Evolutionary conservation across 768 basidiomycete genomes (phyloP).

Genomic region (Plicaturopsis crispa): DNA sequence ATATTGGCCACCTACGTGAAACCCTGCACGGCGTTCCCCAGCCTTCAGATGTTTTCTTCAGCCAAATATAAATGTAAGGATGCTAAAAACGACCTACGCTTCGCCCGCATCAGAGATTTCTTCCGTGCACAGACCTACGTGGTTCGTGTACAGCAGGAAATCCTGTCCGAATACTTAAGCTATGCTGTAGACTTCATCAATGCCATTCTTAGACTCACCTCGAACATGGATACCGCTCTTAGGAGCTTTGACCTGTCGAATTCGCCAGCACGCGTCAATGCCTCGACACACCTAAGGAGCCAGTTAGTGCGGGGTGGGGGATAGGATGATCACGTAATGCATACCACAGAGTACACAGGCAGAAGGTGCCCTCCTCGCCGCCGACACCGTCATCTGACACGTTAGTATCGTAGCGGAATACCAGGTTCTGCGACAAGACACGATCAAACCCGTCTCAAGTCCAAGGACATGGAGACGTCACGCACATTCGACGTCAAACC

Average conservation of each 20-base stretch:
- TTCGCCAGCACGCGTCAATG: conserved; percentile 80
- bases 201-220: conserved; percentile 37
- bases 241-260: conserved; percentile 60
- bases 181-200: not conserved
- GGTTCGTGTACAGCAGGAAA: conserved; percentile 78
- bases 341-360: conserved; percentile 78
- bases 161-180: conserved; percentile 32
- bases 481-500: conserved; percentile 83
- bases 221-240: conserved; percentile 81
- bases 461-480: conserved; percentile 3
- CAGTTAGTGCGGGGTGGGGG: not conserved
- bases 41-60: conserved; percentile 27
- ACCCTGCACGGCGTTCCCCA: conserved; percentile 85
- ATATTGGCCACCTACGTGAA: conserved; percentile 58
- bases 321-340: conserved; percentile 8
- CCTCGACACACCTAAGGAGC: conserved; percentile 68
- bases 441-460: conserved; percentile 1
- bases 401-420: conserved; percentile 83
- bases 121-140: conserved; percentile 81
- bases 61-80: not conserved
- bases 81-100: conserved; percentile 40
- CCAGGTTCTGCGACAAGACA: conserved; percentile 50
- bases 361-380: conserved; percentile 93
- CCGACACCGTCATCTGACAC: conserved; percentile 92
- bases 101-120: conserved; percentile 84